Evolutionary conservation across 2,329 filamentous ascomycete species (phyloP), one percentile per base, ranked within the genome.

Genomic region (Aspergillus brasiliensis): DNA sequence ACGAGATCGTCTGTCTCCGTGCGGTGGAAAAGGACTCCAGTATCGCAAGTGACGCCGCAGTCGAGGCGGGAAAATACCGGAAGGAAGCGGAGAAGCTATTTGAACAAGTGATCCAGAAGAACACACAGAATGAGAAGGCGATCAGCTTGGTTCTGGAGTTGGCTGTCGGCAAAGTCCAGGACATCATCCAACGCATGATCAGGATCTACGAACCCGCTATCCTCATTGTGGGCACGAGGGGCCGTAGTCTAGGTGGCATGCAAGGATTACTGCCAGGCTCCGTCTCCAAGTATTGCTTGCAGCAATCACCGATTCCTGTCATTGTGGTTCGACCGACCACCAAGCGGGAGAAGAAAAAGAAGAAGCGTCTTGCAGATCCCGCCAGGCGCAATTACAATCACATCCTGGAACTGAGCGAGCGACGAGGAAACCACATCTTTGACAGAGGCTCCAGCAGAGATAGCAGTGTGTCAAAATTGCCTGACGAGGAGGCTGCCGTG

Each of bases 251-350:
- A 1, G 91, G 91, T 34, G 92, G 92, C 25, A 88, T 97, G 59
- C 92, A 96, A 73, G 91, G 91, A 51, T 81, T 97, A 28, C 85
- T 97, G 44, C 91, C 91, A 51, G 95, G 92, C 64, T 95, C 91
- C 0, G 93, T 97, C 47, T 96, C 91, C 25, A 97, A 97, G 73
- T 97, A 97, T 77, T 97, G 93, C 70, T 83, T 97, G 11, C 93
- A 97, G 73, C 93, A 96, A 74, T 96, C 91, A 1, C 92, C 93
- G 0, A 91, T 97, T 1, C 93, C 93, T 1, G 93, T 97, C 7
- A 93, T 97, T 28, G 93, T 97, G 31, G 93, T 97, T 8, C 86
- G 93, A 3, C 92, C 93, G 37, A 90, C 89, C 31, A 90, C 91
- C 62, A 96, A 96, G 78, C 89, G 93, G 19, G 86, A 91, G 71